Percentiles rank a stretch among this genome's conserved stretches.
These are phyloP conservation scores for Colletotrichum liaoningense DNA, from an alignment of 2,329 filamentous ascomycete genomes.

Conservation along the genomic window DNA sequence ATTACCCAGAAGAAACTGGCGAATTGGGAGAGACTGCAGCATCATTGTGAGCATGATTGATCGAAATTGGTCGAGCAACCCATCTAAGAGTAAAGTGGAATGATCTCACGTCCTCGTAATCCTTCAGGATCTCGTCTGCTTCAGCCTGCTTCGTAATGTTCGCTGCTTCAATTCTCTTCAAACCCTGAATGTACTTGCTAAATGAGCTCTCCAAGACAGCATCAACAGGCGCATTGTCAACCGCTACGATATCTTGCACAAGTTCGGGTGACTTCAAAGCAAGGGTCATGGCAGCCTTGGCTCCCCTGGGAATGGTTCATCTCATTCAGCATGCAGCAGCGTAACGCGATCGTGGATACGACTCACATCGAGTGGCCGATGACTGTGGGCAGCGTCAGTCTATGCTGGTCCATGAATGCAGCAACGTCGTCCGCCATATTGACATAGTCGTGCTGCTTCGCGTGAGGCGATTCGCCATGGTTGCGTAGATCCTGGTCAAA, in stretches of 20 bases:
- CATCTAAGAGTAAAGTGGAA: not conserved
- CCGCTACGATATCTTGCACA: conserved; percentile 79
- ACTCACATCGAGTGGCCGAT: conserved; percentile 94
- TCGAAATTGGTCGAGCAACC: not conserved
- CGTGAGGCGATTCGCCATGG: conserved; percentile 90
- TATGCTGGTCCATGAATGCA: conserved; percentile 79
- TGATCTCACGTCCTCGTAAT: conserved; percentile 74
- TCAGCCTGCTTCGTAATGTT: conserved; percentile 77
- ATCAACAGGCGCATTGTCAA: conserved; percentile 93
- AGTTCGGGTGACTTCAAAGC: conserved; percentile 77
- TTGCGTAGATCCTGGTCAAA: conserved; percentile 82
- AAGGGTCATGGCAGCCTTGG: conserved; percentile 91
- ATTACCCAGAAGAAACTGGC: conserved; percentile 94
- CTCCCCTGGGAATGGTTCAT: conserved; percentile 66
- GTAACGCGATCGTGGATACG: not conserved
- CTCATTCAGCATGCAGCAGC: not conserved
- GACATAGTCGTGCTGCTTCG: conserved; percentile 79
- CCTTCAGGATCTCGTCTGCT: conserved; percentile 81
- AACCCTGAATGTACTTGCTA: conserved; percentile 82
- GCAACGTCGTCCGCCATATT: conserved; percentile 87
- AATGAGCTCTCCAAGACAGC: conserved; percentile 81
- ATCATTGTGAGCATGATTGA: not conserved
- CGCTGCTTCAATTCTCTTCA: conserved; percentile 82
- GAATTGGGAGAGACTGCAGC: conserved; percentile 73
- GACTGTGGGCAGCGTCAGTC: conserved; percentile 76